Conservation (phyloP, 768 basidiomycete genomes). For the Podaxis sp. region DNA sequence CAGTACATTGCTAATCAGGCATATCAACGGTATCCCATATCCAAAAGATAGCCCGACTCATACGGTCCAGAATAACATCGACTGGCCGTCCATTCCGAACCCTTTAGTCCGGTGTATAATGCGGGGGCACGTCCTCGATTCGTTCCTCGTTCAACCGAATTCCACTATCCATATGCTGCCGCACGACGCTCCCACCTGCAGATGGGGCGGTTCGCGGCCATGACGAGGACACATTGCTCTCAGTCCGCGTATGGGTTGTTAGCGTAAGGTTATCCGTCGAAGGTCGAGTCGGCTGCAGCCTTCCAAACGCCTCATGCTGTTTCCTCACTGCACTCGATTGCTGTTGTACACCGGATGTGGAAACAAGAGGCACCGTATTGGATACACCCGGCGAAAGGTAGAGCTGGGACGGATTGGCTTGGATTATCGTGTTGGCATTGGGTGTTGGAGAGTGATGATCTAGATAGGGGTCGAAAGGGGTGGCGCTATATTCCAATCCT, state of each 20-base stretch:
- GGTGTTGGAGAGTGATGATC: not conserved
- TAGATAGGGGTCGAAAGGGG: not conserved
- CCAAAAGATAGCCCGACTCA: not conserved
- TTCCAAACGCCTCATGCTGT: not conserved
- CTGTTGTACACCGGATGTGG: not conserved
- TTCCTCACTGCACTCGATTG: not conserved
- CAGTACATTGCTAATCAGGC: not conserved
- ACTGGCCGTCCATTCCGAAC: not conserved
- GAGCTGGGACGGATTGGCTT: not conserved
- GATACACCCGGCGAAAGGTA: not conserved
- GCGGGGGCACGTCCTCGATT: conserved; percentile 1
- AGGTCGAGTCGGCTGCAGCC: not conserved
- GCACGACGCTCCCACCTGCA: not conserved
- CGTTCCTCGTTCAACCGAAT: not conserved
- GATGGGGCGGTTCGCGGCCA: not conserved
- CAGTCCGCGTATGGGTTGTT: not conserved
- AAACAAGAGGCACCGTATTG: not conserved
- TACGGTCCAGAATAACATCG: not conserved
- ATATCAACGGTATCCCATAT: not conserved
- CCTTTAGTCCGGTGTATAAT: not conserved
- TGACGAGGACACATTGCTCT: not conserved
- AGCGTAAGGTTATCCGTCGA: not conserved
- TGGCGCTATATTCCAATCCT: not conserved
- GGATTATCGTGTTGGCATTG: not conserved
- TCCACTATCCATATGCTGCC: conserved; percentile 1